Evolutionary conservation across 2,329 filamentous ascomycete genomes (phyloP), one percentile per base, ranked within the genome.

Genomic region (Fusarium falciforme): DNA sequence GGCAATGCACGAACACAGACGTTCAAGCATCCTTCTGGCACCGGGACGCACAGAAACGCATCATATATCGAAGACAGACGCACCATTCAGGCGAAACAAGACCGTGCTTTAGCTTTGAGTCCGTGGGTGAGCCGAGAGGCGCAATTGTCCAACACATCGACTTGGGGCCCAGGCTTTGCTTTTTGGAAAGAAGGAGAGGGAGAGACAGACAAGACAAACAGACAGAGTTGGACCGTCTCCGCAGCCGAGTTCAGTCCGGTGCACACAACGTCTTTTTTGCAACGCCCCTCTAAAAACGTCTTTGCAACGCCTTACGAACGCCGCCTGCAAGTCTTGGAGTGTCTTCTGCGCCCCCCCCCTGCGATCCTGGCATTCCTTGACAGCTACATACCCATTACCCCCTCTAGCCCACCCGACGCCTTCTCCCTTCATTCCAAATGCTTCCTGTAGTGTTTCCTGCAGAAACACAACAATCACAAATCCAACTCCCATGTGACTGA

Each of bases 401-500:
- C 64, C 60, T 73, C 68, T 40, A 77, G 64, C 67, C 65, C 70
- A 67, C 70, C 35, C 47, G 44, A 67, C 58, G 27, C 33, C 59
- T 63, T 72, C 77, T 79, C 77, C 77, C 77, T 78, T 78, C 77
- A 78, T 78, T 78, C 77, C 77, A 71, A 33, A 64, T 66, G 57
- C 36, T 47, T 71, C 42, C 36, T 67, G 70, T 64, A 69, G 64
- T 61, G 71, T 66, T 78, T 75, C 75, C 70, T 70, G 70, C 71
- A 75, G 67, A 65, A 76, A 72, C 66, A 69, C 68, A 67, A 70
- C 66, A 59, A 67, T 52, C 58, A 57, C 64, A 74, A 64, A 63
- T 67, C 54, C 40, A 58, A 29, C 63, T 66, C 52, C 73, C 47
- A 66, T 68, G 59, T 67, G 63, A 72, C 69, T 78, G 66, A 78